Base-by-base conservation (phyloP, 768 basidiomycete species). In the Rhodotorula paludigena region DNA sequence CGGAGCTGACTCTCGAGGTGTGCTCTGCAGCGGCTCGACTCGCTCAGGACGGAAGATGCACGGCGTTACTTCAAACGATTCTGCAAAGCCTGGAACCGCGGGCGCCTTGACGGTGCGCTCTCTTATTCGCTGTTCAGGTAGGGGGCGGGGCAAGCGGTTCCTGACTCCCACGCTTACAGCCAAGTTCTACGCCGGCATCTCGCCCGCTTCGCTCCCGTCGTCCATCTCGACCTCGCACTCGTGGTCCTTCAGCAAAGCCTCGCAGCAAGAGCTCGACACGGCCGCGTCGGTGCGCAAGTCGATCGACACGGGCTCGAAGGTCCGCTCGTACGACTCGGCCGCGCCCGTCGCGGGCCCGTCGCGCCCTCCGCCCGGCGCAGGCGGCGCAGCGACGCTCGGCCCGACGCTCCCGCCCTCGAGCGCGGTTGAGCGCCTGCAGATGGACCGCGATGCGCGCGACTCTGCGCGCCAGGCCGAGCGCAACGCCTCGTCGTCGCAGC, bases 31-130 rank as follows among this genome's bases (percentile, higher is more conserved):
- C 92, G 92, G 76, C 87, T 94, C 74, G 88, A 91, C 74, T 87
- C 91, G 66, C 81, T 96, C 63, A 86, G 86, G 25, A 85, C 89
- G 35, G 90, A 92, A 38, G 86, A 83, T 76, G 87, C 92, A 6
- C 83, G 89, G 73, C 88, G 85, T 85, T 92, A 93, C 77, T 97
- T 97, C 77, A 86, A 87, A 74, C 94, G 92, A 79, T 96, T 97
- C 75, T 44, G 32, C 47, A 89, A 89, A 84, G 85, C 85, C 33
- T 92, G 90, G 90, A 92, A 92, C 78, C 82, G 83, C 77, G 89
- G 89, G 10, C 86, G 83, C 76, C 81, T 92, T 15, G 78, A 85
- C 36, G 83, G 89, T 89, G 73, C 62, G 81, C n/a, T 79, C 39
- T 42, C 33, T 48, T 60, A 41, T 20, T 45, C 45, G 0, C 20